These are phyloP conservation scores for Phytophthora palmivora DNA, from an alignment of 352 stramenopile species.

Conservation along the genomic window DNA sequence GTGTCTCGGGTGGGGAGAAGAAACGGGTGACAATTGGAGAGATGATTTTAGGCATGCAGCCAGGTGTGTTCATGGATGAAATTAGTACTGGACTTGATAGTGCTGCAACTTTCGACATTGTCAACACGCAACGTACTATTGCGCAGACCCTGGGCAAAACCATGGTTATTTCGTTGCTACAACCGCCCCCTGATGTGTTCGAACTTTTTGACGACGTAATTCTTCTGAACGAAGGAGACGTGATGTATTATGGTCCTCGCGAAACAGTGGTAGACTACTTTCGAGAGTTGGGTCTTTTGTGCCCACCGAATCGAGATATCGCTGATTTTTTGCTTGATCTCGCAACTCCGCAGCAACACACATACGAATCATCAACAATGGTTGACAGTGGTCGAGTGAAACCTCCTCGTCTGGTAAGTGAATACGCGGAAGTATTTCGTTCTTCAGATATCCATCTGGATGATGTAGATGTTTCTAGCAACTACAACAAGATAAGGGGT, in stretches of 20 bases:
- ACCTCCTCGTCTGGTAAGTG: slow-evolving; percentile 9
- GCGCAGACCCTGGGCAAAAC: slow-evolving; percentile 41
- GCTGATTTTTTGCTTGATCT: slow-evolving; percentile 50
- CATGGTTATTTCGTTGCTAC: slow-evolving; percentile 39
- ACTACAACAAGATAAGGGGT: slow-evolving; percentile 62
- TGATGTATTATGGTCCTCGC: slow-evolving; percentile 87
- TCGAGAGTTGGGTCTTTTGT: slow-evolving; percentile 50
- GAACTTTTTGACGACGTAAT: slow-evolving; percentile 93
- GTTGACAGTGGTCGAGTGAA: neutral
- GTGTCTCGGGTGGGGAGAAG: slow-evolving; percentile 89
- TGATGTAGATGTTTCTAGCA: slow-evolving; percentile 69
- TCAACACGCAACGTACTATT: slow-evolving; percentile 47
- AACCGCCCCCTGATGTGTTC: slow-evolving; percentile 84
- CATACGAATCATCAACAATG: too few species aligned
- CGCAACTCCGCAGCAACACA: slow-evolving; percentile 27
- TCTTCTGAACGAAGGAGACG: slow-evolving; percentile 80
- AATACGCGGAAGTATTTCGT: slow-evolving; percentile 19
- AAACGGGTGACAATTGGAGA: slow-evolving; percentile 50
- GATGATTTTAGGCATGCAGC: slow-evolving; percentile 61
- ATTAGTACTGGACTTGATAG: slow-evolving; percentile 94
- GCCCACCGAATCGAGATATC: slow-evolving; percentile 37
- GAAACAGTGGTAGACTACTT: slow-evolving; percentile 65
- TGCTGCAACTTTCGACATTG: slow-evolving; percentile 91
- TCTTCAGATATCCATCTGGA: slow-evolving; percentile 2
- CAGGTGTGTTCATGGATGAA: slow-evolving; percentile 83